These are phyloP conservation scores for Trebouxiophyceae sp. DNA, from an alignment of 163 green algal species.

Conservation along the genomic window DNA sequence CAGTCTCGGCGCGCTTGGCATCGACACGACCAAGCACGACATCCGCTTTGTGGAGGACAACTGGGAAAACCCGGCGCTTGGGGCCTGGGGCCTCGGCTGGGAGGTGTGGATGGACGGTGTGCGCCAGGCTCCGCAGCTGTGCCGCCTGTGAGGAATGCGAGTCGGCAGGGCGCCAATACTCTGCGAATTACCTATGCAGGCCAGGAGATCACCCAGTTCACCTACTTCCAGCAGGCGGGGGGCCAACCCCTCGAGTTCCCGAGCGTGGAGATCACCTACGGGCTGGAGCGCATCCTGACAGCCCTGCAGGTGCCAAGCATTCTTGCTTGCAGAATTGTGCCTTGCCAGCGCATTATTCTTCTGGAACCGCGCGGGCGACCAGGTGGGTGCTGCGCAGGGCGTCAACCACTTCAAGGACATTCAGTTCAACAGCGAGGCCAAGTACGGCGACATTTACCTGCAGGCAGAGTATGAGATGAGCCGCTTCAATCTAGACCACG, in stretches of 20 bases:
- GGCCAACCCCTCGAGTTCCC: constrained; percentile 67
- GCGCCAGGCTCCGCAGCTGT: neutral
- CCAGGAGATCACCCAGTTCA: constrained; percentile 74
- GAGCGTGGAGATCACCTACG: constrained; percentile 98
- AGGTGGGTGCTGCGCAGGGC: too few species aligned
- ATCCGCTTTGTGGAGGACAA: constrained; percentile 98
- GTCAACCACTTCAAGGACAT: constrained; percentile 95
- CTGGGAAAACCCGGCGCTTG: constrained; percentile 94
- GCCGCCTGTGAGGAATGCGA: neutral
- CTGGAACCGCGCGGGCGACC: too few species aligned
- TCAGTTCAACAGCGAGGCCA: constrained; percentile 69
- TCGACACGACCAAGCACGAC: constrained; percentile 79
- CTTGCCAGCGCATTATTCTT: too few species aligned
- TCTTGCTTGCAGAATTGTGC: too few species aligned
- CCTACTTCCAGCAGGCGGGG: constrained; percentile 92
- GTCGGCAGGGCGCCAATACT: too few species aligned
- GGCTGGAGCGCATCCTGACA: constrained; percentile 97
- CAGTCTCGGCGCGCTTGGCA: constrained; percentile 80
- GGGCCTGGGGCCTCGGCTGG: constrained; percentile 94
- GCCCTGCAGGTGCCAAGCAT: constrained; percentile 79
- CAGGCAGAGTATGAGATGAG: constrained; percentile 98
- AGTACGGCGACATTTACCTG: constrained; percentile 95
- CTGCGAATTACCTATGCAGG: too few species aligned
- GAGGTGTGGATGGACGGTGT: constrained; percentile 94
- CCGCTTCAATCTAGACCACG: constrained; percentile 91